Base-by-base conservation (phyloP, 2,329 filamentous ascomycete genomes). In the Nigrospora sphaerica region DNA sequence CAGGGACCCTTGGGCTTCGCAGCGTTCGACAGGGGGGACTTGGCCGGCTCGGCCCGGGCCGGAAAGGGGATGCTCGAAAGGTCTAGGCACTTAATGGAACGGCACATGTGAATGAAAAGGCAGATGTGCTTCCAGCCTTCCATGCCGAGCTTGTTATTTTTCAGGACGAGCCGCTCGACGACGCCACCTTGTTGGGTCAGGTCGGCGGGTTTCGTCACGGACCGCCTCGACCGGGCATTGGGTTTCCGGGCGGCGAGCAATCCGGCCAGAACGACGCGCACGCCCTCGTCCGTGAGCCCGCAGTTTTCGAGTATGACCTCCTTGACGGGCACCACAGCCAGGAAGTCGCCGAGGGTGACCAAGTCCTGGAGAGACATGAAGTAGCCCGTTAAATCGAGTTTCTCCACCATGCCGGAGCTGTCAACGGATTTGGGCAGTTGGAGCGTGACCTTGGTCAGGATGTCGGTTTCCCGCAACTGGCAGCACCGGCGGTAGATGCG, bases 401-500 rank as follows among this genome's bases (percentile, higher is more conserved):
- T 88, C 46, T 82, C 80, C 2, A 97, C 86, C 13, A 88, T 77
- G n/a, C 91, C 90, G 2, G 77, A 65, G 11, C 83, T 74, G 42
- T 85, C 86, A n/a, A 78, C 75, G 1, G 83, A 76, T 34, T 84
- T 80, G 34, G 80, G 81, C 5, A 98, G 83, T 63, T 96, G 90
- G 58, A 95, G 88, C 0, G 88, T 92, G 40, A 98, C 86, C 58
- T 88, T 88, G 64, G 95, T 95, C 17, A 97, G 71, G 44, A 96
- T 91, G 0, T 90, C 88, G 0, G 90, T 95, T 67, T 97, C 93
- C 48, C 93, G 81, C 31, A 98, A 71, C 61, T 97, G 92, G 62
- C 93, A 97, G 63, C 93, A 97, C 60, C 93, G 78, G 54, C 92
- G 80, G 65, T 98, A 98, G 58, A 98, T 95, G 48, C 92, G 80